Percentiles rank a stretch among this genome's conserved stretches.
phyloP scores from a whole-genome alignment of 225 moss, liverwort and hornwort genomes.

The Climacium dendroides region DNA sequence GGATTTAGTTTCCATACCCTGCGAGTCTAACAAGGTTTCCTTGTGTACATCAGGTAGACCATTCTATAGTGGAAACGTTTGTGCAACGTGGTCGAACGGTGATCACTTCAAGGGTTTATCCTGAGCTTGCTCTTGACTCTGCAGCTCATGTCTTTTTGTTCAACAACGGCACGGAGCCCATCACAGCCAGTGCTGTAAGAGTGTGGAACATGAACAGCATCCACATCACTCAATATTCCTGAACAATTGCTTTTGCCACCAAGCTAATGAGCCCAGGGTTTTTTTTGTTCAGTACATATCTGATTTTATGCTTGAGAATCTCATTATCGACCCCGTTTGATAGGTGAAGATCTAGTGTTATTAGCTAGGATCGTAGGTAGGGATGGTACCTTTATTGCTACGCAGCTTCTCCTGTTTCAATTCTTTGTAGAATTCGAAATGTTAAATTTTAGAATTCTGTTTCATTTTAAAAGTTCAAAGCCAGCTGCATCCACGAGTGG shows the following conservation, averaged over 20 bases:
- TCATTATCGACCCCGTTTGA: background rate
- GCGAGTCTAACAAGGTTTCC: background rate
- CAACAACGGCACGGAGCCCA: slow-evolving; percentile 63
- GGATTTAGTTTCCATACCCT: background rate
- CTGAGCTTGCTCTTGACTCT: slow-evolving; percentile 46
- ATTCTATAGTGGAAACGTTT: slow-evolving; percentile 69
- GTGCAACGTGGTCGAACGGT: slow-evolving; percentile 59
- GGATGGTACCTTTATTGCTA: background rate
- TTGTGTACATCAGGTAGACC: slow-evolving; percentile 46
- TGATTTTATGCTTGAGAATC: background rate
- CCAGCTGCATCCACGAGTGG: background rate
- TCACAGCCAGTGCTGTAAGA: slow-evolving; percentile 27
- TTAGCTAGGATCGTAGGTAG: background rate
- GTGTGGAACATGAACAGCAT: slow-evolving; percentile 49
- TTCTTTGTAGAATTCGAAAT: background rate
- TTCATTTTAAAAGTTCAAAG: background rate
- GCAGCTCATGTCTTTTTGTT: slow-evolving; percentile 64
- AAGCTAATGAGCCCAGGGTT: background rate
- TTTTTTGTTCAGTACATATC: background rate
- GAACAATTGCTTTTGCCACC: background rate
- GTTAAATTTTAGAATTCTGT: background rate
- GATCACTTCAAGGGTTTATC: slow-evolving; percentile 79
- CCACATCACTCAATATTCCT: slow-evolving; percentile 17
- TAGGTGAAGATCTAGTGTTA: background rate
- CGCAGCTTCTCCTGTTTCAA: background rate